These are phyloP conservation scores for Avena insularis DNA, from an alignment of 176 grass and related monocot genomes.

Conservation along the genomic window DNA sequence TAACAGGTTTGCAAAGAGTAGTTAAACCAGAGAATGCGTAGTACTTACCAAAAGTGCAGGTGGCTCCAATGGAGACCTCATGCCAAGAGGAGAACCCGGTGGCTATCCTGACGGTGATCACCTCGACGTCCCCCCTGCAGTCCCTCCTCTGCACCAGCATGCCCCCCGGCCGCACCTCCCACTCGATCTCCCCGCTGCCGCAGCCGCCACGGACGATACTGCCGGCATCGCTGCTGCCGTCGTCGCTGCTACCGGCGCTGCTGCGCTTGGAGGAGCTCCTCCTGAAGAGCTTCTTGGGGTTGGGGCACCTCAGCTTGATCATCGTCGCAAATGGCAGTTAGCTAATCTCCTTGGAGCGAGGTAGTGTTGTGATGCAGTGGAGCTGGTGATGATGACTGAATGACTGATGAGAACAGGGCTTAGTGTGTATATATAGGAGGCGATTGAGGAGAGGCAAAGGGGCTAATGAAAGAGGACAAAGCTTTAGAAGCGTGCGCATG, in stretches of 20 bases:
- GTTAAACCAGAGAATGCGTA: too few relatives aligned
- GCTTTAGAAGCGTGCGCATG: constrained; percentile 81
- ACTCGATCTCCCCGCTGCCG: constrained; percentile 65
- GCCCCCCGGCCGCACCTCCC: constrained; percentile 91
- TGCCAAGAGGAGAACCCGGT: constrained; percentile 73
- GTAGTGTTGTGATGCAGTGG: background rate
- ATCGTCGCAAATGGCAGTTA: constrained; percentile 33
- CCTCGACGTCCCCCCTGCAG: constrained; percentile 51
- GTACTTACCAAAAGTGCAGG: constrained; percentile 82
- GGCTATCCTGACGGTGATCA: constrained; percentile 76
- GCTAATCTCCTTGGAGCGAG: background rate
- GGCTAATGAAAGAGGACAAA: constrained; percentile 41
- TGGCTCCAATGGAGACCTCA: constrained; percentile 78
- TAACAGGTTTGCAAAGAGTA: too few relatives aligned
- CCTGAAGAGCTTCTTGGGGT: constrained; percentile 96
- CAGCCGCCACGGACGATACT: background rate
- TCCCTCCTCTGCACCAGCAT: constrained; percentile 99
- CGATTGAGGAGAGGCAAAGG: background rate
- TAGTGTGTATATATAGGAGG: constrained; percentile 46
- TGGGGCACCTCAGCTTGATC: constrained; percentile 87
- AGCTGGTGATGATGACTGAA: constrained; percentile 22
- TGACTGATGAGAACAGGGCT: background rate
- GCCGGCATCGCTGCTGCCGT: background rate
- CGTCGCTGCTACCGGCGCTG: constrained; percentile 31
- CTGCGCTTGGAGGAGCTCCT: constrained; percentile 74